Evolutionary conservation across 331 rosid genomes (phyloP), one percentile per base, ranked within the genome.

Genomic region (Cydonia oblonga): DNA sequence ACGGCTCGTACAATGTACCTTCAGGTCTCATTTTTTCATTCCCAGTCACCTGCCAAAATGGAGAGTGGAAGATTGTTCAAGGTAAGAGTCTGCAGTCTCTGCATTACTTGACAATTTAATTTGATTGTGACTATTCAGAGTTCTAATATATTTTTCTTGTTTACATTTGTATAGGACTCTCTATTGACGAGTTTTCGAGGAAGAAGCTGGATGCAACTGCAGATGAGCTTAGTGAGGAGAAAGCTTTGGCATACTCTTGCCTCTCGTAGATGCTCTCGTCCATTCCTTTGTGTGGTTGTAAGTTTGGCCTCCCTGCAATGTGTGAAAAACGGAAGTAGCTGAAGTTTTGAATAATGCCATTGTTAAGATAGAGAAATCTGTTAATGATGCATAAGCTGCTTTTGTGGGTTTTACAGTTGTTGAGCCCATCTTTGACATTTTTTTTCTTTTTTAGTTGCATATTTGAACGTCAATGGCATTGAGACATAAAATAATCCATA

Each of bases 211-310:
- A 88, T 60, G 76, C 79, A 78, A 95, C 97, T 1, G 93, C 93
- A 0, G 90, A 83, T 33, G 97, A 95, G 86, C 93, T 95, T 22
- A 79, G 89, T 0, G 97, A 95, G 90, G 99, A 95, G 33, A 95
- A 95, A 84, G 90, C 82, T 5, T 79, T 95, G 84, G 99, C 99
- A 26, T 86, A 92, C 81, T 90, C 98, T 13, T 92, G 98, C 90
- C 95, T 92, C 77, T 84, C 93, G 9, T 90, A 79, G 79, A 64
- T 73, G 20, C 25, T 57, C 64, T 64, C 25, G 16, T 62, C 64
- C 76, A 16, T 68, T 35, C 40, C 29, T 11, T 18, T 30, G 33
- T 9, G 66, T n/a, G 79, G 29, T 63, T 42, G 71, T 23, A 8
- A 57, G 40, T 70, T 66, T 38, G 54, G 52, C 73, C 66, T 28